Conservation (phyloP, 768 basidiomycete genomes). For the Podaxis carcinomalis region DNA sequence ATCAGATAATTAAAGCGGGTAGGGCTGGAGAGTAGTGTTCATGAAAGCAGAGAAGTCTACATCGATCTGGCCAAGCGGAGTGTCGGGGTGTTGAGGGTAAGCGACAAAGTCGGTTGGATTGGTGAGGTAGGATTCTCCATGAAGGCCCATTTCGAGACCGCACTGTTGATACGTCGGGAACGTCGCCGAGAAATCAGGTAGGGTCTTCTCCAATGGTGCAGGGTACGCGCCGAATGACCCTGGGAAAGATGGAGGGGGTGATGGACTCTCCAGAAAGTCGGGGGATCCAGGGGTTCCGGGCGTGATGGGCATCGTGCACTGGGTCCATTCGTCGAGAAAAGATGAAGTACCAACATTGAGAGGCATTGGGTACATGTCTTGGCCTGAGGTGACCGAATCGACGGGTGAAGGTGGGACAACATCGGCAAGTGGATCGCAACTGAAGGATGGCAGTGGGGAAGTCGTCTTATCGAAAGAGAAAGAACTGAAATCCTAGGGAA, state of each 20-base stretch:
- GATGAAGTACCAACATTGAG: slow-evolving; percentile 36
- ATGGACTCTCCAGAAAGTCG: slow-evolving; percentile 24
- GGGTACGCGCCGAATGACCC: slow-evolving; percentile 22
- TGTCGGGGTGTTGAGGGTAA: slow-evolving; percentile 11
- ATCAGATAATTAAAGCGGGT: background rate
- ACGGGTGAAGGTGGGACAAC: slow-evolving; percentile 17
- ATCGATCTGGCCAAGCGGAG: slow-evolving; percentile 17
- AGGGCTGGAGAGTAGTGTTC: slow-evolving; percentile 24
- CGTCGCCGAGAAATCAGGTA: slow-evolving; percentile 16
- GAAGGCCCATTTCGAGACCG: slow-evolving; percentile 10
- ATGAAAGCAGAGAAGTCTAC: slow-evolving; percentile 31
- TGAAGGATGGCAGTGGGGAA: slow-evolving; percentile 25
- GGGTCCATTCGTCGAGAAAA: slow-evolving; percentile 35
- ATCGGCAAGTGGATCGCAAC: slow-evolving; percentile 26
- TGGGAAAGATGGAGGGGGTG: slow-evolving; percentile 22
- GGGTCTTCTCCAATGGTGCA: slow-evolving; percentile 24
- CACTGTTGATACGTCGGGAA: slow-evolving; percentile 19
- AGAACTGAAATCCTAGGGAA: slow-evolving; percentile 35
- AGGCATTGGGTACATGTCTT: slow-evolving; percentile 12
- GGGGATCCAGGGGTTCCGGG: slow-evolving; percentile 43
- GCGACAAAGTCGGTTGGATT: slow-evolving; percentile 12
- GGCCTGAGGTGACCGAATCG: slow-evolving; percentile 15
- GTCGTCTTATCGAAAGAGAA: slow-evolving; percentile 42
- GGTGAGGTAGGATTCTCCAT: slow-evolving; percentile 12
- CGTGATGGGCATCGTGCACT: slow-evolving; percentile 39